phyloP scores from a whole-genome alignment of 2,329 filamentous ascomycete genomes.

The Graphium sp. region DNA sequence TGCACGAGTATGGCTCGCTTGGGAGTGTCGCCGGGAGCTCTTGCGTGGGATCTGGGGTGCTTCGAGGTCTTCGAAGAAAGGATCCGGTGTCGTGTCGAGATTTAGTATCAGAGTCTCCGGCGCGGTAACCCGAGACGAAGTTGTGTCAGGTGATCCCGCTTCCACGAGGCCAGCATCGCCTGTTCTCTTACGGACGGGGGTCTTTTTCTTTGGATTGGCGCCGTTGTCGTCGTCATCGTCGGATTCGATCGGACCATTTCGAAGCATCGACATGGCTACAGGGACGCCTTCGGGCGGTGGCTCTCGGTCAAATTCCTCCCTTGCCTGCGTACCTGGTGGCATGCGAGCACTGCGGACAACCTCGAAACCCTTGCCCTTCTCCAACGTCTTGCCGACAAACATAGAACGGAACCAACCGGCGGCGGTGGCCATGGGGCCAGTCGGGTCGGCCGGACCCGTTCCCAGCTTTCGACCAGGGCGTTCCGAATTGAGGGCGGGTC shows the following conservation, averaged over 20 bases:
- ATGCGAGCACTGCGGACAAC: conserved; percentile 83
- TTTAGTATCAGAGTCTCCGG: conserved; percentile 9
- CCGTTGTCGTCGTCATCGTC: conserved; percentile 31
- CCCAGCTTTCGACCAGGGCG: conserved; percentile 70
- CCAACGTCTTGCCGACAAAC: conserved; percentile 73
- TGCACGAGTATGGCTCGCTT: conserved; percentile 14
- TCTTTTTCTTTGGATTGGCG: conserved; percentile 10
- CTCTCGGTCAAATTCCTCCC: conserved; percentile 42
- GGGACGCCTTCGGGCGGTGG: conserved; percentile 50
- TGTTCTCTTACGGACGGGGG: conserved; percentile 19
- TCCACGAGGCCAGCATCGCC: conserved; percentile 18
- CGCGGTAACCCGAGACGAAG: too few species aligned
- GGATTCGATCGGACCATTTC: conserved; percentile 46
- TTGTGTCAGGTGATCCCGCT: too few species aligned
- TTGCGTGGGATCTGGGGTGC: conserved; percentile 50
- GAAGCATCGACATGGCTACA: conserved; percentile 42
- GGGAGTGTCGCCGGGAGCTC: conserved; percentile 49
- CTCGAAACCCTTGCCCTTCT: conserved; percentile 92
- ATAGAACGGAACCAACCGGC: conserved; percentile 75
- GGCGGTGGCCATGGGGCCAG: conserved; percentile 75
- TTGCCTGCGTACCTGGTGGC: conserved; percentile 38
- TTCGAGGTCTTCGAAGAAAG: conserved; percentile 11
- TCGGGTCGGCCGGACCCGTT: conserved; percentile 89
- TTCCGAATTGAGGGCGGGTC: conserved; percentile 70
- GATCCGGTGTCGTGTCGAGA: conserved; percentile 2